Percentiles rank a stretch among this genome's conserved stretches.
These are phyloP conservation scores for Fusarium pseudocircinatum DNA, from an alignment of 2,329 filamentous ascomycete species.

Conservation along the genomic window DNA sequence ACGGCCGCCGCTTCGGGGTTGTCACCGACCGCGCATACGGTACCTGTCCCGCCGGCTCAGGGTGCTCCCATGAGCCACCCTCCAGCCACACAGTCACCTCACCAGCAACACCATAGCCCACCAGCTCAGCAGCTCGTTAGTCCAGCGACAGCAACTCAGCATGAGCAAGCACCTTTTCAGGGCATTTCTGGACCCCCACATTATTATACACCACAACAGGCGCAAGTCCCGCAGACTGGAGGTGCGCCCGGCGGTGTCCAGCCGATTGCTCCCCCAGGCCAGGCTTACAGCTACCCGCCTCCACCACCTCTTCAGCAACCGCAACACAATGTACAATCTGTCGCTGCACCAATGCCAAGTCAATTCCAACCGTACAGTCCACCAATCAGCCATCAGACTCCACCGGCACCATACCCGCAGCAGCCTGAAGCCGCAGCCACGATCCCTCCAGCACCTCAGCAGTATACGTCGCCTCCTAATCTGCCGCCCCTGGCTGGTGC, in stretches of 20 bases:
- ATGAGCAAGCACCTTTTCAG: not conserved
- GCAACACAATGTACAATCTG: not conserved
- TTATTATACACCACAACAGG: not conserved
- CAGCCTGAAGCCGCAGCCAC: not conserved
- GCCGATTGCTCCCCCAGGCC: not conserved
- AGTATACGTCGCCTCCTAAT: not conserved
- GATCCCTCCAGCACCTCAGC: not conserved
- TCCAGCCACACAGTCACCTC: not conserved
- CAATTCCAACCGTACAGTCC: not conserved
- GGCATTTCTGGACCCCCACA: not conserved
- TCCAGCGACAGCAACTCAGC: not conserved
- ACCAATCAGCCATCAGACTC: not conserved
- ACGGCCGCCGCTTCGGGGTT: rapidly evolving
- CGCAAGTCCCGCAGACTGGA: not conserved
- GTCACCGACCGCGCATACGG: not conserved
- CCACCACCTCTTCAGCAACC: not conserved
- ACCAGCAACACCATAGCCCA: not conserved
- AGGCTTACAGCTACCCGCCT: not conserved
- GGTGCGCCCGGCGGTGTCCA: not conserved
- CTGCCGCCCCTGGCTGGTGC: not conserved
- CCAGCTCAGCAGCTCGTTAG: too few relatives aligned
- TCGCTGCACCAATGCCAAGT: not conserved
- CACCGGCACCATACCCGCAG: not conserved
- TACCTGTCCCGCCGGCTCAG: not conserved
- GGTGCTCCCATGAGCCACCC: not conserved